Evolutionary conservation across 495 filamentous ascomycete species (phyloP).

Genomic region (Collariella sp.): DNA sequence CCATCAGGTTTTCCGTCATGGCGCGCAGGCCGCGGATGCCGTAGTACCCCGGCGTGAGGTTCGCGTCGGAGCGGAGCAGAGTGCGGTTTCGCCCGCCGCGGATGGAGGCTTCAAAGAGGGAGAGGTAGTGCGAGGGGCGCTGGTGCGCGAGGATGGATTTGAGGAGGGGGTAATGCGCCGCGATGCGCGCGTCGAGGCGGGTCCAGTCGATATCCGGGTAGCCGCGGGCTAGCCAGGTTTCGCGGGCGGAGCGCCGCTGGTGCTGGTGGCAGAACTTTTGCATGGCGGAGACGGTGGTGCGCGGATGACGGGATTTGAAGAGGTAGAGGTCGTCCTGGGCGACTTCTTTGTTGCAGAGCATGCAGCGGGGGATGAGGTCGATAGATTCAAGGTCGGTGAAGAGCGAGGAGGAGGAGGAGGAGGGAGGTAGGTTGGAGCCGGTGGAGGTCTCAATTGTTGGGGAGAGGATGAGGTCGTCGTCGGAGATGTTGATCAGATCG

Average conservation of each 20-base stretch:
- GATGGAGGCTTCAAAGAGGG: constrained; percentile 49
- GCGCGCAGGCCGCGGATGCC: constrained; percentile 64
- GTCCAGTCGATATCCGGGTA: constrained; percentile 80
- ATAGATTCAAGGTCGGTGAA: constrained; percentile 5
- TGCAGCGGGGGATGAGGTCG: constrained; percentile 38
- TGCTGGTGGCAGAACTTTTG: constrained; percentile 66
- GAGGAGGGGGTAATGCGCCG: constrained; percentile 46
- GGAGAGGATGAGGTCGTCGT: neutral
- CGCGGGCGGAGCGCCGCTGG: constrained; percentile 47
- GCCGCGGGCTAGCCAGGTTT: constrained; percentile 51
- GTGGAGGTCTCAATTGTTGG: neutral
- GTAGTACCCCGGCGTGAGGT: constrained; percentile 68
- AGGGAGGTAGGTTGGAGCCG: neutral
- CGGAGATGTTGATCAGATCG: neutral
- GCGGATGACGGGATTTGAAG: constrained; percentile 36
- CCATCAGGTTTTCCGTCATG: constrained; percentile 56
- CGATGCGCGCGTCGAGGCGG: constrained; percentile 53
- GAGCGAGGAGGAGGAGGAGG: constrained; percentile 1
- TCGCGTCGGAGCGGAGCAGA: constrained; percentile 45
- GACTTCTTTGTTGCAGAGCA: constrained; percentile 59
- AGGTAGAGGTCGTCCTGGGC: constrained; percentile 42
- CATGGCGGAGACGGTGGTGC: constrained; percentile 54
- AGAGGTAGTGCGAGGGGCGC: constrained; percentile 51
- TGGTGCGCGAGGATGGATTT: constrained; percentile 50
- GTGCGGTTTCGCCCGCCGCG: constrained; percentile 54